These are phyloP conservation scores for Diplosphaera chodatii DNA, from an alignment of 139 green algal species.

Conservation along the genomic window DNA sequence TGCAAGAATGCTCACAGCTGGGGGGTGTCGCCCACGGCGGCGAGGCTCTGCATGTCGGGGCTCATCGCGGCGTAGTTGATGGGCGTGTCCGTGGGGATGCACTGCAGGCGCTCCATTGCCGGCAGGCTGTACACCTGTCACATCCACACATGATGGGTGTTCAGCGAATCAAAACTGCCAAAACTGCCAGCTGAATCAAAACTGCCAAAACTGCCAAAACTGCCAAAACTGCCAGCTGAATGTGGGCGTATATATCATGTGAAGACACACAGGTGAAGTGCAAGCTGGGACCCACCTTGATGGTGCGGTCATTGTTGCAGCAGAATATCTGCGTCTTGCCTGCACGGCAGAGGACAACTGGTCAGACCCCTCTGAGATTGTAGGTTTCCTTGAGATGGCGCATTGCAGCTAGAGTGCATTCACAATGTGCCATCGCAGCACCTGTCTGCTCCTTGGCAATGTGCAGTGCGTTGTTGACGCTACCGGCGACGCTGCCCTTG, in stretches of 20 bases:
- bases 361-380: too few species aligned
- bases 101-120: conserved; percentile 20
- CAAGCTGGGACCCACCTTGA: conserved; percentile 41
- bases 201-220: too few species aligned
- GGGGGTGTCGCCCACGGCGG: conserved; percentile 53
- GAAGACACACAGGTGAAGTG: too few species aligned
- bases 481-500: conserved; percentile 39
- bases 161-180: too few species aligned
- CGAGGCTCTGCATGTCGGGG: conserved; percentile 37
- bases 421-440: too few species aligned
- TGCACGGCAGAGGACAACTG: too few species aligned
- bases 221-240: too few species aligned
- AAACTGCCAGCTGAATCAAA: too few species aligned
- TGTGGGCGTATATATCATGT: too few species aligned
- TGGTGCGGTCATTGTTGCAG: conserved; percentile 66
- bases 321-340: conserved; percentile 46
- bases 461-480: conserved; percentile 56
- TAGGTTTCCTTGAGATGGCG: too few species aligned
- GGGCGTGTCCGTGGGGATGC: conserved; percentile 25
- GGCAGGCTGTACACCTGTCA: conserved; percentile 37
- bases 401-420: too few species aligned
- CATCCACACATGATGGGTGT: background rate
- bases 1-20: conserved; percentile 7
- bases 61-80: conserved; percentile 68
- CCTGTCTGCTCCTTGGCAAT: conserved; percentile 26